phyloP scores from a whole-genome alignment of 2,329 filamentous ascomycete species.

The Phyllosticta capitalensis region DNA sequence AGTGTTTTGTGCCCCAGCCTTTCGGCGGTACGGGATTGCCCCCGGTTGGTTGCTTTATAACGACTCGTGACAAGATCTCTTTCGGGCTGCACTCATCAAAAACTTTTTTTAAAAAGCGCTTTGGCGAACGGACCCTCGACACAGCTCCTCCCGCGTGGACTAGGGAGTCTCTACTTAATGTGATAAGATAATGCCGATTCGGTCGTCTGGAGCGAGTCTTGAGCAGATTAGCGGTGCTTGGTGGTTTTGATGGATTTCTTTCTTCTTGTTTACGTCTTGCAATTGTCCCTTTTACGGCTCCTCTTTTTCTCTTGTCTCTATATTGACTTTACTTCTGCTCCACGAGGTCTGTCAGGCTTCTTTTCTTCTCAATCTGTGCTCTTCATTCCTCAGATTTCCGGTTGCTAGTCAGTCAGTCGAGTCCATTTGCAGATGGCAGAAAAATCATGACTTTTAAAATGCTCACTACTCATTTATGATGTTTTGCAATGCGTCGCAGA shows the following conservation, averaged over 20 bases:
- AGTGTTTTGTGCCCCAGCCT: no score
- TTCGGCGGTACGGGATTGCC: no score
- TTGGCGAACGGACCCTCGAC: not conserved
- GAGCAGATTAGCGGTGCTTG: no score
- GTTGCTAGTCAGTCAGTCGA: not conserved
- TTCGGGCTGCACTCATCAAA: no score
- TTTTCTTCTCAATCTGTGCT: not conserved
- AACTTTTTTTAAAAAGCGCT: not conserved
- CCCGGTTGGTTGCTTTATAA: no score
- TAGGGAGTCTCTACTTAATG: not conserved
- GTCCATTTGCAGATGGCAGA: not conserved
- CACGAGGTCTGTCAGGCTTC: not conserved
- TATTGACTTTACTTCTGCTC: not conserved
- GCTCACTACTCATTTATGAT: no score
- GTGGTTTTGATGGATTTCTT: not conserved
- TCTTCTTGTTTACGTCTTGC: not conserved
- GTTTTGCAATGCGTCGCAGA: no score
- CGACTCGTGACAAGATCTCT: no score
- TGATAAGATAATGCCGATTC: not conserved
- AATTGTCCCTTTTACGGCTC: not conserved
- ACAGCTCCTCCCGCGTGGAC: not conserved
- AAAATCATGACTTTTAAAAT: no score
- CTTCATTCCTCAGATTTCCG: not conserved
- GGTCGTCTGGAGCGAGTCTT: not conserved
- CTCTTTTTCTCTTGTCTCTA: not conserved